Evolutionary conservation across 129 eudicot species (phyloP), one percentile per base, ranked within the genome.

Genomic region (Erigeron canadensis): DNA sequence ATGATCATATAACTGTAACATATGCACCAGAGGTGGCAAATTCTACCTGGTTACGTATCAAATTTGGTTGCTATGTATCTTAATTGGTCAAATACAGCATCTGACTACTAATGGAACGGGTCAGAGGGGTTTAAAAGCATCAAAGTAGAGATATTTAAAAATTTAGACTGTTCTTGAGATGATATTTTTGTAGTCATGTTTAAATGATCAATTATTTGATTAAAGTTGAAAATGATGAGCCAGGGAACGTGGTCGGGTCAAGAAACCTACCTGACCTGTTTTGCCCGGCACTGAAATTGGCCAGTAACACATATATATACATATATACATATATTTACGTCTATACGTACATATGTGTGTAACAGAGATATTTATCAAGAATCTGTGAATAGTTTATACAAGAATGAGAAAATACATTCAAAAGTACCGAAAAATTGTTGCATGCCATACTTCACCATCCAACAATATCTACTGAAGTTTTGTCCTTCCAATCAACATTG

Each of bases 401-500:
- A 55, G 48, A 75, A 66, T n/a, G 2, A 67, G 23, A 67, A 45
- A 57, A 16, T 58, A 67, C 68, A 67, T 18, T 47, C 5, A 34
- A 2, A 67, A 46, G 37, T 65, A 75, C 66, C 65, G 1, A 75
- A 47, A 55, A 16, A 16, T 34, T 34, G 41, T 44, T 72, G 11
- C 60, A 15, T 65, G 47, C 55, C 45, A 8, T 47, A 18, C 12
- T 42, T 34, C 23, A 17, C 69, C 45, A 73, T 70, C 76, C 34
- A 73, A 42, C 75, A 73, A 28, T 53, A 16, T 42, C 57, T n/a
- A 39, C 37, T 4, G 74, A 22, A 38, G 74, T 47, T 69, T 13
- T 45, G 48, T 89, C 78, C 83, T 83, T 87, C 81, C 81, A 90
- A 66, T 73, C 46, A 43, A 90, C 47, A 81, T 75, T 69, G 7